phyloP scores from a whole-genome alignment of 1,139 yeast genomes.

The Arxiozyma bovina region DNA sequence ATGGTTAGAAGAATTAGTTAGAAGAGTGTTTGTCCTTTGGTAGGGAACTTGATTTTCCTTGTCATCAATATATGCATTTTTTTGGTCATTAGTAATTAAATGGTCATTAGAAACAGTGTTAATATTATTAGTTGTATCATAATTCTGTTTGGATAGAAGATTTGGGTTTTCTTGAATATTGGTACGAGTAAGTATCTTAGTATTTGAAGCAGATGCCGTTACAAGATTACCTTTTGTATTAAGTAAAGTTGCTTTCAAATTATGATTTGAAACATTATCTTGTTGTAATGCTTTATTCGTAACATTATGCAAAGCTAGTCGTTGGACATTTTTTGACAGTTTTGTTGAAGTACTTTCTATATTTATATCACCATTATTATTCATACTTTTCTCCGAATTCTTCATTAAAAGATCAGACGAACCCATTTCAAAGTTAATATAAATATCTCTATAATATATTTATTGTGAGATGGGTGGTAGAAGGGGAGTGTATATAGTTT shows the following conservation, averaged over 20 bases:
- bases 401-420: conserved; percentile 1
- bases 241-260: conserved; percentile 15
- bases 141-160: background rate
- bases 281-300: conserved; percentile 27
- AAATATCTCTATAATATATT: background rate
- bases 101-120: background rate
- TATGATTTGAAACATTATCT: conserved; percentile 13
- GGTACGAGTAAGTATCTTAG: conserved; percentile 12
- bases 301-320: conserved; percentile 29
- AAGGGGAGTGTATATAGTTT: too few species aligned
- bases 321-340: conserved; percentile 22
- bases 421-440: background rate
- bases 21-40: background rate
- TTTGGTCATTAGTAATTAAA: background rate
- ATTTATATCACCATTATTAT: conserved; percentile 1
- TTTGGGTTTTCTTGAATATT: conserved; percentile 5
- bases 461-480: background rate
- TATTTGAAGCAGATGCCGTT: conserved; percentile 4
- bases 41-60: conserved; percentile 23
- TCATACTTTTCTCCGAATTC: background rate
- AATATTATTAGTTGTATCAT: background rate
- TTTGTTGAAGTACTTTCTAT: conserved; percentile 14
- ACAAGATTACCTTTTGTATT: conserved; percentile 10
- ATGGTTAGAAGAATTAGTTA: background rate
- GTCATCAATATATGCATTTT: conserved; percentile 8